phyloP scores from a whole-genome alignment of 495 filamentous ascomycete species.

The Neurospora sublineolata region DNA sequence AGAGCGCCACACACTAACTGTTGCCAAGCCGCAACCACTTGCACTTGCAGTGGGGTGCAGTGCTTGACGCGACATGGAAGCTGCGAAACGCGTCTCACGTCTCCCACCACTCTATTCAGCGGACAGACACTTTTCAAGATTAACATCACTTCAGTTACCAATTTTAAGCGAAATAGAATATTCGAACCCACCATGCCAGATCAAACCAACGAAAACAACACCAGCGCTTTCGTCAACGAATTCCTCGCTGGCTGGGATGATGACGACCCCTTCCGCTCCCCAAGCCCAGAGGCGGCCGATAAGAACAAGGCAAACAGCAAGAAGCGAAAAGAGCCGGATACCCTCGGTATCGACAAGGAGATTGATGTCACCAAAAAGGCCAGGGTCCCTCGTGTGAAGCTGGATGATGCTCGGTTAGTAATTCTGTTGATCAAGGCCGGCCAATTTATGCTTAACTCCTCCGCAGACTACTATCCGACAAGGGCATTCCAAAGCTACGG shows the following conservation, averaged over 20 bases:
- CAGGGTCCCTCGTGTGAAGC: conserved; percentile 62
- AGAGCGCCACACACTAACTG: background rate
- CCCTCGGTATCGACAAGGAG: conserved; percentile 74
- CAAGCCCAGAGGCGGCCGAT: conserved; percentile 17
- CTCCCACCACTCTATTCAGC: background rate
- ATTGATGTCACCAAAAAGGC: conserved; percentile 64
- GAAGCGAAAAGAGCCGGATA: conserved; percentile 26
- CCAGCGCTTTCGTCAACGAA: background rate
- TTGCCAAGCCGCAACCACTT: conserved; percentile 4
- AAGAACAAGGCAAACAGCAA: conserved; percentile 15
- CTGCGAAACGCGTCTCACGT: background rate
- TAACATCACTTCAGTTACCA: background rate
- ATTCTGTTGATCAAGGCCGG: too few species aligned
- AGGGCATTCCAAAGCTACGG: conserved; percentile 74
- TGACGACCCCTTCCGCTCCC: conserved; percentile 23
- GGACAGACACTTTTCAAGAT: background rate
- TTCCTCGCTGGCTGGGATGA: conserved; percentile 15
- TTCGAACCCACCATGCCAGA: background rate
- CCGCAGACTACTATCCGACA: conserved; percentile 63
- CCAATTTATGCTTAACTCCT: too few species aligned
- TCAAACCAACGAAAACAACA: background rate
- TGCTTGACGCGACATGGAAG: background rate
- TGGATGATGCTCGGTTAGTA: conserved; percentile 81
- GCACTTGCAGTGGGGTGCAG: background rate
- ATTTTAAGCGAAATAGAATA: background rate